Conservation (phyloP, 192 early-diverging fungal species). For the Cetraspora pellucida region DNA sequence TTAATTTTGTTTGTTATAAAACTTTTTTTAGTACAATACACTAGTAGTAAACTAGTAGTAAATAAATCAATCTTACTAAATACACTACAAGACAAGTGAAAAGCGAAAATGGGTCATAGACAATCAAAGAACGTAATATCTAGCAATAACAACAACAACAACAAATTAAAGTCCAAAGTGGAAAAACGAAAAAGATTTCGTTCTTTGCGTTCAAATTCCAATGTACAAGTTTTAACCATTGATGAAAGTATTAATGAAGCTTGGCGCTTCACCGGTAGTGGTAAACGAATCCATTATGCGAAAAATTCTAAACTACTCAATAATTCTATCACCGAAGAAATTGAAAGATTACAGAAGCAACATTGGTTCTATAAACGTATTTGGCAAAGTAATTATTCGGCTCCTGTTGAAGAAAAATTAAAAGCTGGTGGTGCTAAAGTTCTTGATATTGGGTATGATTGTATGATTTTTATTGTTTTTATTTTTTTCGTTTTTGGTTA, state of each 20-base stretch:
- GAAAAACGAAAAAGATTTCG: slow-evolving; percentile 3
- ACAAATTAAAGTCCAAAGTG: background rate
- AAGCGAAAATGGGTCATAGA: background rate
- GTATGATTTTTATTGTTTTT: background rate
- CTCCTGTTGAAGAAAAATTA: slow-evolving; percentile 3
- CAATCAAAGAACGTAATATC: background rate
- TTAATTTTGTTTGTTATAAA: no score
- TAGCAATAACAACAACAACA: background rate
- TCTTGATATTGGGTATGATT: slow-evolving; percentile 28
- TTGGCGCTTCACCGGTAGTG: background rate
- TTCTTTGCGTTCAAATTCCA: background rate
- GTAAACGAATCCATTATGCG: background rate
- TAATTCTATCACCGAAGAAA: background rate
- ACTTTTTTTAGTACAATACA: no score
- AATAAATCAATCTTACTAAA: background rate
- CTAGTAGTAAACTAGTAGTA: background rate
- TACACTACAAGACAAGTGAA: no score
- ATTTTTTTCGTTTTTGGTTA: background rate
- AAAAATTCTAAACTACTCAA: background rate
- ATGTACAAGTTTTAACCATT: background rate
- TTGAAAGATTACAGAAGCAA: background rate
- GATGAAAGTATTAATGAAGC: background rate
- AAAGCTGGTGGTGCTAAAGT: slow-evolving; percentile 14
- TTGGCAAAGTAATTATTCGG: slow-evolving; percentile 16
- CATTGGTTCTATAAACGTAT: slow-evolving; percentile 4